Base-by-base conservation (phyloP, 1,284 basidiomycete genomes). In the Leccinum griseonigrum region DNA sequence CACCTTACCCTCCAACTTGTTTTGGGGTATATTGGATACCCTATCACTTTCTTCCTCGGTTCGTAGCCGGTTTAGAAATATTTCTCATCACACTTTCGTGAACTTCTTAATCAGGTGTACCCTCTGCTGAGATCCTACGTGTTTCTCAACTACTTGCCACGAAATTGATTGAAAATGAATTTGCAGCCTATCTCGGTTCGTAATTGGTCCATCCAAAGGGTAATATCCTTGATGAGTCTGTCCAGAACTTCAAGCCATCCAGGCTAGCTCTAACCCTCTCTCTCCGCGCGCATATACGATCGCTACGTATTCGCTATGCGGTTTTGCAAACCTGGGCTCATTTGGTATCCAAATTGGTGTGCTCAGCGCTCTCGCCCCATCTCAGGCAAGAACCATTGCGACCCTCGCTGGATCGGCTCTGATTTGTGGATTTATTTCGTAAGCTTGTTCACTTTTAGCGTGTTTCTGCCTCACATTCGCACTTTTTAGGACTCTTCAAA, bases 291-390 rank as follows among this genome's bases (percentile, higher is more conserved):
- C 84, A 54, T 92, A 81, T 76, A 90, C 85, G 59, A 94, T 95
- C 68, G 85, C 87, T 48, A 87, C 88, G 36, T 94, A 94, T 71
- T 88, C 88, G 46, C 87, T 94, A 50, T 95, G 94, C 74, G 94
- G 94, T 10, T 97, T 97, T 72, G 93, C 92, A 60, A 97, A 97
- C 77, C 79, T 94, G 46, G 84, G 87, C 64, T 93, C 91, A 40
- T 78, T 95, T 50, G 95, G 94, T 75, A 94, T 96, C 71, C 92
- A 95, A 76, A 90, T 96, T 64, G 95, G 94, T 75, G 93, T 96
- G 68, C 83, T 96, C 57, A 82, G 85, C 64, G 91, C 92, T 48
- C 81, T 96, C 62, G 91, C 92, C 22, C 94, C 94, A n/a, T 85
- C 85, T 26, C 84, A 88, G 64, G 81, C 81, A 56, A 88, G 83